These are phyloP conservation scores for Pseudocercospora cruenta DNA, from an alignment of 2,329 filamentous ascomycete genomes.

Conservation along the genomic window DNA sequence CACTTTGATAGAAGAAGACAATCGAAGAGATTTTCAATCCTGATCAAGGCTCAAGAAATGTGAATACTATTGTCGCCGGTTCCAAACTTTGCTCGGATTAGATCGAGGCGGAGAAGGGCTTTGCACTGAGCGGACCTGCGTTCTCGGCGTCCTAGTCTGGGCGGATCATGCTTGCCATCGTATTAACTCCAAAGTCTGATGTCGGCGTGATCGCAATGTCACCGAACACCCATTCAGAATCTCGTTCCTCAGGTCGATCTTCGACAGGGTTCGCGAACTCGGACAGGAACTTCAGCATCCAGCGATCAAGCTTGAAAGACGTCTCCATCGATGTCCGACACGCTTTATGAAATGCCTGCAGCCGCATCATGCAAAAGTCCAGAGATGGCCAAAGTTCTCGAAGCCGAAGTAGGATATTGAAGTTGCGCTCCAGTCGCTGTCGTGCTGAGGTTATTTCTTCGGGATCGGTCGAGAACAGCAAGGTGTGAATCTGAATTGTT, in stretches of 20 bases:
- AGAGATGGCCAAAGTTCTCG: constrained; percentile 12
- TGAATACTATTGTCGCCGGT: too few species aligned
- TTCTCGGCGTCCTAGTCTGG: too few species aligned
- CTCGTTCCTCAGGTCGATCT: constrained; percentile 6
- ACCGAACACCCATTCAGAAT: constrained; percentile 10
- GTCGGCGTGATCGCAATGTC: constrained; percentile 16
- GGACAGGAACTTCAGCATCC: constrained; percentile 15
- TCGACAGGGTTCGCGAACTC: constrained; percentile 16
- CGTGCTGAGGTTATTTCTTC: constrained; percentile 5
- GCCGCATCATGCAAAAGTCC: constrained; percentile 14
- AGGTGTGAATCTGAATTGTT: constrained; percentile 11
- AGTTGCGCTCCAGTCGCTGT: constrained; percentile 14
- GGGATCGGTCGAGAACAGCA: constrained; percentile 9
- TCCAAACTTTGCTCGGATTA: too few species aligned
- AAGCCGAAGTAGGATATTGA: constrained; percentile 11
- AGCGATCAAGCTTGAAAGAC: constrained; percentile 15
- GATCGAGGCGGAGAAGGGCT: too few species aligned
- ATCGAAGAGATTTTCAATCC: too few species aligned
- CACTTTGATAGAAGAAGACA: too few species aligned
- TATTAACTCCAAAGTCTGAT: constrained; percentile 9
- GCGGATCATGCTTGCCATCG: constrained; percentile 2
- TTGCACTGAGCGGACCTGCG: too few species aligned
- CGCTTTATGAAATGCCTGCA: constrained; percentile 11
- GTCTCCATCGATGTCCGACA: constrained; percentile 17
- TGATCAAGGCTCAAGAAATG: too few species aligned